These are phyloP conservation scores for Alternaria conjuncta DNA, from an alignment of 2,329 filamentous ascomycete species.

Conservation along the genomic window DNA sequence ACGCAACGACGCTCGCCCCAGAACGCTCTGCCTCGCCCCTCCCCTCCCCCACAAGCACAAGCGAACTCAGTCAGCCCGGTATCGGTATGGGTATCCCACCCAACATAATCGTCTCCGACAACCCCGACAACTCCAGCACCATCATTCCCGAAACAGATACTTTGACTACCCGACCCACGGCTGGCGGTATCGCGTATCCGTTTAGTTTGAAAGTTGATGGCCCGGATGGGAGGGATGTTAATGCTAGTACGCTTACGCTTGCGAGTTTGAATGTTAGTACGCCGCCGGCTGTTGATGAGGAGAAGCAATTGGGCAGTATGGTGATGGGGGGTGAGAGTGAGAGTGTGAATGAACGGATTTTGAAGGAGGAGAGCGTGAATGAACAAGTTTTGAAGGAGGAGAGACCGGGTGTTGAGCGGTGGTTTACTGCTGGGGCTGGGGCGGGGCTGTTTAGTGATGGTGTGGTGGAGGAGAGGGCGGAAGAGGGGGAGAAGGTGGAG, in stretches of 20 bases:
- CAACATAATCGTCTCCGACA: conserved; percentile 29
- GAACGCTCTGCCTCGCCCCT: conserved; percentile 35
- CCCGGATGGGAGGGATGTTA: conserved; percentile 55
- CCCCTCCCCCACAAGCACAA: conserved; percentile 19
- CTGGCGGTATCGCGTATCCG: conserved; percentile 73
- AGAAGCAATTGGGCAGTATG: conserved; percentile 13
- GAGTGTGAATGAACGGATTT: conserved; percentile 8
- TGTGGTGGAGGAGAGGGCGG: background rate
- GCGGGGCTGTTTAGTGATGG: conserved; percentile 27
- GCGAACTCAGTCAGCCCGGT: background rate
- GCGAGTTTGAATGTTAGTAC: conserved; percentile 43
- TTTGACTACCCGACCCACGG: conserved; percentile 68
- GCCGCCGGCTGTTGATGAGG: conserved; percentile 24
- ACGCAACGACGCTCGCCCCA: conserved; percentile 37
- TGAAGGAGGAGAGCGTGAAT: conserved; percentile 17
- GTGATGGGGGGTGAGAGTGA: background rate
- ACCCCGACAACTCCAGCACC: conserved; percentile 41
- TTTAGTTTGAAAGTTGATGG: conserved; percentile 68
- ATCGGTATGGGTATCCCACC: background rate
- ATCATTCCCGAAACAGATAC: conserved; percentile 56
- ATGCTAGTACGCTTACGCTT: conserved; percentile 74
- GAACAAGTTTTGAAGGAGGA: conserved; percentile 12
- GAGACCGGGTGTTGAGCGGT: conserved; percentile 56
- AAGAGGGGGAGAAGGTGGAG: conserved; percentile 14
- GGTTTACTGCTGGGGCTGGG: conserved; percentile 57